Conservation (phyloP, 305 asterid species). For the Fraxinus velutina region DNA sequence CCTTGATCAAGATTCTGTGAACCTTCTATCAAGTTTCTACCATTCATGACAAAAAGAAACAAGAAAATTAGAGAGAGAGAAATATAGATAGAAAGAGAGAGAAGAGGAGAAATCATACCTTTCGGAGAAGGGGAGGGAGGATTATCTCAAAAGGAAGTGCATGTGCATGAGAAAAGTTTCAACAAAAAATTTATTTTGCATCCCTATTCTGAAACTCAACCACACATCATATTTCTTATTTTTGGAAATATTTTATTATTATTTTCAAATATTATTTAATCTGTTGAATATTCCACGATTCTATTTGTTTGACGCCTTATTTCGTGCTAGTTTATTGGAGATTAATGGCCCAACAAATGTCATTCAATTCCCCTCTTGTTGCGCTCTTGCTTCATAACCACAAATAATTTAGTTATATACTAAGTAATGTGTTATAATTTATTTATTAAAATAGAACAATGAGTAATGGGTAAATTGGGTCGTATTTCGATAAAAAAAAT, state of each 20-base stretch:
- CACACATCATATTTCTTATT: not conserved
- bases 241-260: not conserved
- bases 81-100: not conserved
- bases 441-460: too few species aligned
- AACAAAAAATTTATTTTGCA: constrained; percentile 11
- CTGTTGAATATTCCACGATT: not conserved
- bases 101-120: constrained; percentile 14
- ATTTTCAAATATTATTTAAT: not conserved
- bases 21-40: not conserved
- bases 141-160: constrained; percentile 11
- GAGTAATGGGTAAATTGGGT: too few species aligned
- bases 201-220: constrained; percentile 12
- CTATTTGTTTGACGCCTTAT: not conserved
- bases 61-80: not conserved
- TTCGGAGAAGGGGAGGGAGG: constrained; percentile 35
- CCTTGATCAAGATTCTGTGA: not conserved
- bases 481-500: too few species aligned
- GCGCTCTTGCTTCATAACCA: not conserved
- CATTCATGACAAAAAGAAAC: not conserved
- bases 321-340: not conserved
- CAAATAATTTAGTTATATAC: not conserved
- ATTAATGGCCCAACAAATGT: not conserved
- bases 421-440: too few species aligned
- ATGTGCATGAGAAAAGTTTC: constrained; percentile 17
- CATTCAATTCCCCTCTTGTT: not conserved